Conservation (phyloP, 352 stramenopile genomes). For the Globisporangium rhizosaccharum region DNA sequence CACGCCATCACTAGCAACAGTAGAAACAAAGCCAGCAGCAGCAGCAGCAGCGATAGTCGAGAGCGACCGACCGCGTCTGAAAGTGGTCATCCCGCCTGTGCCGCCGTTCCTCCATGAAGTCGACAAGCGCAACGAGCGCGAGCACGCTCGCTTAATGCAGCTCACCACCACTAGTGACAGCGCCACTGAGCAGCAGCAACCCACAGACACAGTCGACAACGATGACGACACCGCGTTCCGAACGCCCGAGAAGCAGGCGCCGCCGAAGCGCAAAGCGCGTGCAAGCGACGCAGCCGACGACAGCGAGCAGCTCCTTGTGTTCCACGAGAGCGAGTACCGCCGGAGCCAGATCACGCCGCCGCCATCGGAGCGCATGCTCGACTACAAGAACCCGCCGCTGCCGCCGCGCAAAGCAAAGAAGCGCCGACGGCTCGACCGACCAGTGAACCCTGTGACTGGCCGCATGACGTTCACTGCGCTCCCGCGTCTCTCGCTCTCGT, state of each 20-base stretch:
- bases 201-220: neutral
- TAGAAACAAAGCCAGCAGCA: neutral
- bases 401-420: constrained; percentile 37
- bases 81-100: constrained; percentile 16
- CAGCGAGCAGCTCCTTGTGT: constrained; percentile 17
- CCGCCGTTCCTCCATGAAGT: constrained; percentile 17
- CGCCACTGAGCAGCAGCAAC: too few relatives aligned
- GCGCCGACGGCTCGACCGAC: constrained; percentile 17
- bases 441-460: constrained; percentile 11
- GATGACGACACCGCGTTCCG: constrained; percentile 8
- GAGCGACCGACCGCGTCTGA: constrained; percentile 1
- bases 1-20: neutral
- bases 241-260: constrained; percentile 14
- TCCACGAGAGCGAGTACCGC: constrained; percentile 22
- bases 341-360: constrained; percentile 55
- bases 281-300: constrained; percentile 4
- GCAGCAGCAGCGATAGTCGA: too few relatives aligned
- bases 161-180: neutral
- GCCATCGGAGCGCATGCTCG: constrained; percentile 58
- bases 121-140: constrained; percentile 10
- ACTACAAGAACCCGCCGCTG: constrained; percentile 58
- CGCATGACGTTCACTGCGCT: constrained; percentile 12
- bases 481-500: constrained; percentile 12
- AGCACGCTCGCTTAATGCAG: neutral
- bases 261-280: constrained; percentile 9